Evolutionary conservation across 768 basidiomycete genomes (phyloP), one percentile per base, ranked within the genome.

Genomic region (Suillus cothurnatus): DNA sequence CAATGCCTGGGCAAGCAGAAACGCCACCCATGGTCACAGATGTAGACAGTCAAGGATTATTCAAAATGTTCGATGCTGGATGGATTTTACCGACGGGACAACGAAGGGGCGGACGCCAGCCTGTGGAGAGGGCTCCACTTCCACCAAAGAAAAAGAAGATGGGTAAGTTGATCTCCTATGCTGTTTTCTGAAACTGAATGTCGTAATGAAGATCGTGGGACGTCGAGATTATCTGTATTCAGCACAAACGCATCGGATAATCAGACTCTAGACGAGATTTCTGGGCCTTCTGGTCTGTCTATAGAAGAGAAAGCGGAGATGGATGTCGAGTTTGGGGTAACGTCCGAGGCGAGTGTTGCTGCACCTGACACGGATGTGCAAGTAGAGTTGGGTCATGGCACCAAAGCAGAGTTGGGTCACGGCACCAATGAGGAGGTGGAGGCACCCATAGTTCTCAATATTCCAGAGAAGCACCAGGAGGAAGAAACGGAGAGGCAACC

Each of bases 1-100:
- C 63, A 2, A 39, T 72, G 39, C 70, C 73, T 28, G 71, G 77
- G 64, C 74, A 76, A 57, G 67, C 80, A 17, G 80, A 81, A 2
- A 72, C 81, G 3, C 85, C 89, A 5, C 82, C 84, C 31, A 78
- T 91, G 62, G 88, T 93, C 3, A 84, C 88, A n/a, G 81, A 88
- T 49, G 86, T 96, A 38, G 91, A 90, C 72, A 83, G 85, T 50
- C 84, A 86, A 62, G 85, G 85, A 50, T 89, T 89, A 23, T 97
- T 97, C 81, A 85, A 81, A 72, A 77, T 89, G 78, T 97, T 97
- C 78, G 90, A 97, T 65, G 81, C 82, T 28, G 95, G 95, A 0
- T 96, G 94, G 94, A 93, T 97, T 9, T 77, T 96, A 17, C 92
- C 93, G 28, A 81, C 87, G 3, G 92, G 90, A 39, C 85, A 87